Evolutionary conservation across 1,284 basidiomycete genomes (phyloP).

Genomic region (Pascua guehoae): DNA sequence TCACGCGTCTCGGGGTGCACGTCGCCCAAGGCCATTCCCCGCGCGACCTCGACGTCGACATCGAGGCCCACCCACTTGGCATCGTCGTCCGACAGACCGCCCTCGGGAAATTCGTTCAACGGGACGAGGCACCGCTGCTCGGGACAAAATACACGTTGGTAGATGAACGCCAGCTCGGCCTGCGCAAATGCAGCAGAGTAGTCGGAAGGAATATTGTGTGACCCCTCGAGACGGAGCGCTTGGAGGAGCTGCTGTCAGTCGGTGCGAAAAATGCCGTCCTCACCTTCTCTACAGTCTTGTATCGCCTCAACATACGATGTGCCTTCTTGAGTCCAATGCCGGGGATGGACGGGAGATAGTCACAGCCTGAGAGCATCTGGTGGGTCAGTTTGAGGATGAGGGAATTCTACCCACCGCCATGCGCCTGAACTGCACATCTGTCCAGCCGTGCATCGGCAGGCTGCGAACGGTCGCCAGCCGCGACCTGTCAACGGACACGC

Average conservation of each 20-base stretch:
- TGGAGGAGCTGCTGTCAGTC: constrained; percentile 55
- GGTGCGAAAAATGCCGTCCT: background rate
- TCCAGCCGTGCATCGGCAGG: constrained; percentile 82
- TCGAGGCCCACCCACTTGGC: constrained; percentile 72
- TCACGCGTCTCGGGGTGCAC: constrained; percentile 69
- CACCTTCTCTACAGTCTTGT: constrained; percentile 82
- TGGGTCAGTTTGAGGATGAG: background rate
- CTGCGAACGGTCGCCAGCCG: constrained; percentile 71
- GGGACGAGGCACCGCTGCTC: constrained; percentile 62
- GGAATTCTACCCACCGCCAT: constrained; percentile 63
- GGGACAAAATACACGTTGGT: constrained; percentile 92
- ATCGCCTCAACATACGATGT: constrained; percentile 71
- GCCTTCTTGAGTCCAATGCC: constrained; percentile 98
- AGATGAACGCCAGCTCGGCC: constrained; percentile 89
- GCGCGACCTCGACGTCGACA: constrained; percentile 42
- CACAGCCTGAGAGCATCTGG: constrained; percentile 88
- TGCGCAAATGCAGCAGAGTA: constrained; percentile 67
- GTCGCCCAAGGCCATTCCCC: constrained; percentile 69
- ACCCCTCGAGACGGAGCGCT: constrained; percentile 75
- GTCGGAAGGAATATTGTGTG: constrained; percentile 70
- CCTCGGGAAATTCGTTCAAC: constrained; percentile 59
- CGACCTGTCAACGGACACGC: constrained; percentile 72
- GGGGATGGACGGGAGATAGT: constrained; percentile 94
- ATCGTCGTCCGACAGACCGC: constrained; percentile 58
- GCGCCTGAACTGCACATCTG: constrained; percentile 79